Conservation (phyloP, 139 green algal species). For the Trebouxia sp. region DNA sequence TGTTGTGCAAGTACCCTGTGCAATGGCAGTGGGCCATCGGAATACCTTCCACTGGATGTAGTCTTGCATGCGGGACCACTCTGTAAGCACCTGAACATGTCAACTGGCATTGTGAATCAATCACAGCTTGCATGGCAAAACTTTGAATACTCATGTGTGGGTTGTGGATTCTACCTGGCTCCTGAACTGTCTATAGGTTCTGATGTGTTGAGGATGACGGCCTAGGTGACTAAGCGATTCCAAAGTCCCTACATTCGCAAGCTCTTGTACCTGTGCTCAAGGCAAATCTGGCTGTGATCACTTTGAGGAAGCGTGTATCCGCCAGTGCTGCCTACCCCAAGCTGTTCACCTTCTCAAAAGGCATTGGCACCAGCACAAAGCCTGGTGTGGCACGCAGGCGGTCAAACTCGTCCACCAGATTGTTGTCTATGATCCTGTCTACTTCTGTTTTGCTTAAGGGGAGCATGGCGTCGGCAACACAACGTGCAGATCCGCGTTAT, state of each 20-base stretch:
- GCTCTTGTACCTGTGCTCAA: background rate
- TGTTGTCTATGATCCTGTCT: conserved; percentile 1
- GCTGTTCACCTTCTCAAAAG: background rate
- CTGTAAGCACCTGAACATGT: background rate
- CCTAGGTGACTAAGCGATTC: conserved; percentile 9
- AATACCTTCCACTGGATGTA: conserved; percentile 27
- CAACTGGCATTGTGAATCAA: background rate
- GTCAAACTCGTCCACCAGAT: conserved; percentile 8
- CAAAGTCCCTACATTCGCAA: background rate
- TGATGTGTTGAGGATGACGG: conserved; percentile 6
- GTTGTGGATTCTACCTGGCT: background rate
- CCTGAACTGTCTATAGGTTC: background rate
- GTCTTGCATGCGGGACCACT: conserved; percentile 6
- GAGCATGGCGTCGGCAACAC: background rate
- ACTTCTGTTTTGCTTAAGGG: conserved; percentile 1
- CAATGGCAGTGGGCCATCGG: background rate
- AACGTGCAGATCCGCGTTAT: no score
- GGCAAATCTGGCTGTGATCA: no score
- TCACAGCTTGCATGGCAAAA: no score
- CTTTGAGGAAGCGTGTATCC: no score
- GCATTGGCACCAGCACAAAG: background rate
- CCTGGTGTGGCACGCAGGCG: background rate
- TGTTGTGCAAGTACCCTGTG: conserved; percentile 12
- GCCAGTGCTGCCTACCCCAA: no score
- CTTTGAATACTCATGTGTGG: no score